Evolutionary conservation across 176 grass and related monocot genomes (phyloP).

Genomic region (Tillandsia leiboldiana): DNA sequence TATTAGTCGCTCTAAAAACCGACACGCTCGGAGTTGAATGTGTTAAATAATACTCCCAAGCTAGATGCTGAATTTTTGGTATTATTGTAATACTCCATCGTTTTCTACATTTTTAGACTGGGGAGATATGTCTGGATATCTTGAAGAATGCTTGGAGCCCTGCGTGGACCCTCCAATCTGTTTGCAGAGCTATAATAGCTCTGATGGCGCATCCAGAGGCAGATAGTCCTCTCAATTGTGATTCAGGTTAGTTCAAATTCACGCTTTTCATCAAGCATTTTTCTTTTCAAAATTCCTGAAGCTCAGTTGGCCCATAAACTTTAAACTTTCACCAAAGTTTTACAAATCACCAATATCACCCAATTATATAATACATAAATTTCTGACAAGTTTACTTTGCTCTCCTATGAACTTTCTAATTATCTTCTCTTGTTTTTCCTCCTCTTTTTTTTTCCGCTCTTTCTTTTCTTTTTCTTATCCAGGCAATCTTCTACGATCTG

Average conservation of each 20-base stretch:
- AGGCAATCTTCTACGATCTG: slow-evolving; percentile 81
- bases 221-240: slow-evolving; percentile 97
- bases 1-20: too few species aligned
- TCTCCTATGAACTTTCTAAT: not conserved
- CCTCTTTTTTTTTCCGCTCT: not conserved
- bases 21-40: too few species aligned
- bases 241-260: slow-evolving; percentile 58
- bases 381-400: not conserved
- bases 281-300: slow-evolving; percentile 4
- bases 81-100: slow-evolving; percentile 10
- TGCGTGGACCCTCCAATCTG: slow-evolving; percentile 95
- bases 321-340: not conserved
- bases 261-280: slow-evolving; percentile 1
- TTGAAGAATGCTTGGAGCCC: slow-evolving; percentile 99
- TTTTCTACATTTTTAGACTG: slow-evolving; percentile 39
- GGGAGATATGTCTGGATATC: slow-evolving; percentile 98
- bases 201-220: slow-evolving; percentile 96
- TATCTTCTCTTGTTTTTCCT: not conserved
- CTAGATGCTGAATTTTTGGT: not conserved
- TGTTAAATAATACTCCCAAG: not conserved
- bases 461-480: slow-evolving; percentile 5
- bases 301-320: not conserved
- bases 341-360: too few species aligned
- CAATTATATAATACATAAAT: too few species aligned
- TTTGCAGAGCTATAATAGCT: slow-evolving; percentile 96